Conservation (phyloP, 2,329 filamentous ascomycete genomes). For the Ophiocordyceps camponoti-leonardi region DNA sequence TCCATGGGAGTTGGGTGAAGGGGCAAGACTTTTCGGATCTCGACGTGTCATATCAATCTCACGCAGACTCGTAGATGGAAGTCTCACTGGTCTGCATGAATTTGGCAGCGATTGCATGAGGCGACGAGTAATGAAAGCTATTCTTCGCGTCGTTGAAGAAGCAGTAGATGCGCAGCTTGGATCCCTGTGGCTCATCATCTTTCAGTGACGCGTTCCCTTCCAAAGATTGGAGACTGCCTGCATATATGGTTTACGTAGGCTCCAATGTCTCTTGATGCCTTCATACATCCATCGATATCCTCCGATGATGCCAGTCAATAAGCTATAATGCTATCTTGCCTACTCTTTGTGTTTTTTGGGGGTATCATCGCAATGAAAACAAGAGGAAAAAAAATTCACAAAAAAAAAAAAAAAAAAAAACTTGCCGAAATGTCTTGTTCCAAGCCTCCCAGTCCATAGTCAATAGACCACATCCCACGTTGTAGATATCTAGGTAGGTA, state of each 20-base stretch:
- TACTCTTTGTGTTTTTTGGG: constrained; percentile 7
- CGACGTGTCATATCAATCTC: constrained; percentile 14
- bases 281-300: too few species aligned
- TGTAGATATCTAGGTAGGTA: too few species aligned
- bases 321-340: too few species aligned
- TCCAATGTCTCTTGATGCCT: too few species aligned
- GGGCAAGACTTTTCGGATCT: constrained; percentile 10
- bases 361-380: constrained; percentile 20
- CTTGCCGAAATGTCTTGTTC: too few species aligned
- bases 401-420: constrained; percentile 3
- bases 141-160: constrained; percentile 1
- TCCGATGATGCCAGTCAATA: too few species aligned
- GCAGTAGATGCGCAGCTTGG: too few species aligned
- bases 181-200: too few species aligned
- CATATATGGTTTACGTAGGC: too few species aligned
- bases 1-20: constrained; percentile 19
- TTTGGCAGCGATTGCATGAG: constrained; percentile 14
- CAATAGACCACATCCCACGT: too few species aligned
- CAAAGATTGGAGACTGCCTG: too few species aligned
- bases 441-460: too few species aligned
- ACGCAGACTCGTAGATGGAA: constrained; percentile 29
- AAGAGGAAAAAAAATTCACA: constrained; percentile 2
- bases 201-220: constrained; percentile 4
- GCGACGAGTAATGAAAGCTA: constrained; percentile 12
- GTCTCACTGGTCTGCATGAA: constrained; percentile 17